Evolutionary conservation across 164 flowering plant species (phyloP).

Genomic region (Protea cynaroides): DNA sequence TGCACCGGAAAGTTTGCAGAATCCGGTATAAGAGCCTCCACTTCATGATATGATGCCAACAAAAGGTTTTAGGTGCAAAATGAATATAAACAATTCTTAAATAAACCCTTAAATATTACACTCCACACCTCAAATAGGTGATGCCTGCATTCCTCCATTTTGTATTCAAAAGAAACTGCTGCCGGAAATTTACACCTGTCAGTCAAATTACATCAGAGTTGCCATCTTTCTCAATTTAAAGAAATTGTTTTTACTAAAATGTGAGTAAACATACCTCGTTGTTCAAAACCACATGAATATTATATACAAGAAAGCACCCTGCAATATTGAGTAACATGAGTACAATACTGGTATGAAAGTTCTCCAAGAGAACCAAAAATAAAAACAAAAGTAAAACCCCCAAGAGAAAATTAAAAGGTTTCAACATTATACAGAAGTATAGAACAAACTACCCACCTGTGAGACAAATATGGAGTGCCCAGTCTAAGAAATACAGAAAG

Average conservation of each 20-base stretch:
- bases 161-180: slow-evolving; percentile 14
- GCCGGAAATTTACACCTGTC: slow-evolving; percentile 57
- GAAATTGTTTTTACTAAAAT: neutral
- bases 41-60: no score
- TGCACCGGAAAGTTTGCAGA: no score
- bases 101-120: slow-evolving; percentile 9
- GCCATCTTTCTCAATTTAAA: no score
- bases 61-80: neutral
- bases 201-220: neutral
- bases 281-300: slow-evolving; percentile 9
- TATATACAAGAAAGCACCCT: slow-evolving; percentile 35
- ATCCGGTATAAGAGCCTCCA: no score
- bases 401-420: neutral
- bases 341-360: neutral
- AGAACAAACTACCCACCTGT: slow-evolving; percentile 13
- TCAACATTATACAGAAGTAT: neutral
- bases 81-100: slow-evolving; percentile 3
- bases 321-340: slow-evolving; percentile 13
- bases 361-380: neutral
- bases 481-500: slow-evolving; percentile 9
- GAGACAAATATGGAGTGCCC: slow-evolving; percentile 11
- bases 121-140: slow-evolving; percentile 10
- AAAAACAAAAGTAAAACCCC: no score
- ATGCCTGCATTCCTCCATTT: slow-evolving; percentile 9
- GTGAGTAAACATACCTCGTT: slow-evolving; percentile 19